Conservation (phyloP, 176 grass and related monocot species). For the Saccharum spontaneum region DNA sequence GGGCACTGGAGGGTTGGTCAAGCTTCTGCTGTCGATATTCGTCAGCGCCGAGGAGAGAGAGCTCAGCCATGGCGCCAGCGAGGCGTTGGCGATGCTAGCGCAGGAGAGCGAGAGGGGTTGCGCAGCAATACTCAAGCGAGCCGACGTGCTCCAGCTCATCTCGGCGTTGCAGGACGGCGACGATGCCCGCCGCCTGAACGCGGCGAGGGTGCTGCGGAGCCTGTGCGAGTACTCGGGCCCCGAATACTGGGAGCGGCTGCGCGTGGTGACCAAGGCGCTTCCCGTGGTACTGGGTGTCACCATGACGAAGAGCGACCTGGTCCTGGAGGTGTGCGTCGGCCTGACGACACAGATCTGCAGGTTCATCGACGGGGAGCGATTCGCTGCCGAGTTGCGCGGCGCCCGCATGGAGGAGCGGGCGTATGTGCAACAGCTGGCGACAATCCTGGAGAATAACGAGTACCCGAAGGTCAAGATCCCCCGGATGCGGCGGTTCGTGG, state of each 20-base stretch:
- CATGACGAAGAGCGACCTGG: slow-evolving; percentile 36
- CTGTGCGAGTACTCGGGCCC: slow-evolving; percentile 43
- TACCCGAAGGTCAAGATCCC: slow-evolving; percentile 40
- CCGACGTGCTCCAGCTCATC: slow-evolving; percentile 38
- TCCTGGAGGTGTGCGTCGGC: slow-evolving; percentile 53
- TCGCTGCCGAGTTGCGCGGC: slow-evolving; percentile 22
- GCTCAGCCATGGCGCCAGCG: slow-evolving; percentile 34
- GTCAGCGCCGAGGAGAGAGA: neutral
- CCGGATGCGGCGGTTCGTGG: slow-evolving; percentile 50
- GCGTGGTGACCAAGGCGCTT: slow-evolving; percentile 13
- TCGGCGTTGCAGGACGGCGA: slow-evolving; percentile 18
- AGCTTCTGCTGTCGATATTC: slow-evolving; percentile 55
- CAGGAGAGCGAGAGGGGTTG: slow-evolving; percentile 63
- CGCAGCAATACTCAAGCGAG: slow-evolving; percentile 48
- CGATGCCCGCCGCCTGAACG: slow-evolving; percentile 5
- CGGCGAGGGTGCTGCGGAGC: slow-evolving; percentile 58
- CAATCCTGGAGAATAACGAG: slow-evolving; percentile 26
- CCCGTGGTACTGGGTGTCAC: slow-evolving; percentile 37
- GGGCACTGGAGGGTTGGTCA: slow-evolving; percentile 52
- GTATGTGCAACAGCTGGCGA: slow-evolving; percentile 45
- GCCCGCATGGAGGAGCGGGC: slow-evolving; percentile 29
- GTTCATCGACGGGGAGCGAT: slow-evolving; percentile 18
- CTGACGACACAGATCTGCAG: slow-evolving; percentile 51
- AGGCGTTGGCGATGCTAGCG: slow-evolving; percentile 60
- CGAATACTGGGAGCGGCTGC: slow-evolving; percentile 18